phyloP scores from a whole-genome alignment of 2,329 filamentous ascomycete species.

The Exophiala alcalophila region DNA sequence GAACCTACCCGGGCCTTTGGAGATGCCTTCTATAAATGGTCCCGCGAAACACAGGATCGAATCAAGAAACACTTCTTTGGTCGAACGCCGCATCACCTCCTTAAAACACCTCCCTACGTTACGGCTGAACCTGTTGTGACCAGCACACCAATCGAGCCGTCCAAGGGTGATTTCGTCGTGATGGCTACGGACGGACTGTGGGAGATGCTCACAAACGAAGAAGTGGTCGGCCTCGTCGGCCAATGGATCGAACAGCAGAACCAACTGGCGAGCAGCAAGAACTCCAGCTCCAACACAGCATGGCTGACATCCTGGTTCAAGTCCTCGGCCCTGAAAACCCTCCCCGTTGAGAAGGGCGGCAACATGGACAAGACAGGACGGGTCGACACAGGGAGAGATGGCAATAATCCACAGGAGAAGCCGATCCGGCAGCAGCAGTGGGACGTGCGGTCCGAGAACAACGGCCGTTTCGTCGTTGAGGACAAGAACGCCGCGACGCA shows the following conservation, averaged over 20 bases:
- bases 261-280: constrained; percentile 32
- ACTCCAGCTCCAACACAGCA: constrained; percentile 46
- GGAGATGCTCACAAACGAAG: constrained; percentile 99
- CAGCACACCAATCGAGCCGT: constrained; percentile 84
- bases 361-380: constrained; percentile 58
- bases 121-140: constrained; percentile 94
- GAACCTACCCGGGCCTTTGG: constrained; percentile 94
- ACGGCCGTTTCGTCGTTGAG: constrained; percentile 76
- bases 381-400: constrained; percentile 16
- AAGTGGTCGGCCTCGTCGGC: constrained; percentile 92
- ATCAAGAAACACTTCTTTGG: constrained; percentile 86
- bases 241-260: constrained; percentile 88
- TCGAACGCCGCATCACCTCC: constrained; percentile 67
- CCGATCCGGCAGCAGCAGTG: constrained; percentile 90
- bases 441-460: constrained; percentile 69
- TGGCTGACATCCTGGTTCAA: constrained; percentile 63
- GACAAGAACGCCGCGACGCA: constrained; percentile 97
- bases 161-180: constrained; percentile 90
- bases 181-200: constrained; percentile 95
- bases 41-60: constrained; percentile 74
- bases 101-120: constrained; percentile 93
- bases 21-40: constrained; percentile 97
- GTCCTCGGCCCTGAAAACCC: constrained; percentile 46
- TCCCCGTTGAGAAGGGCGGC: constrained; percentile 71
- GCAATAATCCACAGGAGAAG: constrained; percentile 33